Evolutionary conservation across 1,284 basidiomycete species (phyloP).

Genomic region (Peniophora sp.): DNA sequence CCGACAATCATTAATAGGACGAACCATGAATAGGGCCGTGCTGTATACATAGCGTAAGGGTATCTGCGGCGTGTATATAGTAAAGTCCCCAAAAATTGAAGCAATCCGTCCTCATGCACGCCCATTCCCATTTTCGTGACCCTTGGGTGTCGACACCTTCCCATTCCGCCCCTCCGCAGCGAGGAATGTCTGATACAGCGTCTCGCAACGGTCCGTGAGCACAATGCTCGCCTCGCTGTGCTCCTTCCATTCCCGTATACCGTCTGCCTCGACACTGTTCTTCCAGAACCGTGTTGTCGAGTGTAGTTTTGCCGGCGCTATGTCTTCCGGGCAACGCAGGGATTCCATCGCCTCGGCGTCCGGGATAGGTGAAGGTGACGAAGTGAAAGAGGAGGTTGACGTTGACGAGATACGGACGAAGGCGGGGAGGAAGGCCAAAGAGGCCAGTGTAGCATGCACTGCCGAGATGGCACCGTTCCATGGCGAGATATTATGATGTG

Average conservation of each 20-base stretch:
- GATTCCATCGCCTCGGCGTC: conserved; percentile 7
- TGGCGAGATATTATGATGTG: conserved; percentile 49
- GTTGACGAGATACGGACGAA: conserved; percentile 14
- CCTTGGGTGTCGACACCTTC: no score
- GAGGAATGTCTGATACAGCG: conserved; percentile 28
- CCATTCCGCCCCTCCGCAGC: conserved; percentile 4
- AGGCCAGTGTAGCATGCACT: conserved; percentile 53
- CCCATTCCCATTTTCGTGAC: no score
- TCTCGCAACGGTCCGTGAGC: conserved; percentile 50
- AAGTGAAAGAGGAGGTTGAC: conserved; percentile 1
- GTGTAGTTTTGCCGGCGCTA: conserved; percentile 37
- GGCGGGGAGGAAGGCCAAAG: conserved; percentile 36
- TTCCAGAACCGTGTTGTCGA: conserved; percentile 53
- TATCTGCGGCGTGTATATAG: no score
- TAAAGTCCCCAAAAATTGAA: no score
- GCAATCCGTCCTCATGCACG: no score
- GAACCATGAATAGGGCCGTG: no score
- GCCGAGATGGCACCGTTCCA: conserved; percentile 60
- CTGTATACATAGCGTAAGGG: no score
- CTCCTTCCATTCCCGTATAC: conserved; percentile 44
- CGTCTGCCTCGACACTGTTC: conserved; percentile 39
- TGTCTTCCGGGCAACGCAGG: conserved; percentile 7
- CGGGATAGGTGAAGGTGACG: conserved; percentile 8
- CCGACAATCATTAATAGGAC: no score
- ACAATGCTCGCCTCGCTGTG: conserved; percentile 33